Percentiles rank a stretch among this genome's conserved stretches.
Evolutionary conservation across 1,284 basidiomycete species (phyloP).

Genomic region (Xanthoconium separans): DNA sequence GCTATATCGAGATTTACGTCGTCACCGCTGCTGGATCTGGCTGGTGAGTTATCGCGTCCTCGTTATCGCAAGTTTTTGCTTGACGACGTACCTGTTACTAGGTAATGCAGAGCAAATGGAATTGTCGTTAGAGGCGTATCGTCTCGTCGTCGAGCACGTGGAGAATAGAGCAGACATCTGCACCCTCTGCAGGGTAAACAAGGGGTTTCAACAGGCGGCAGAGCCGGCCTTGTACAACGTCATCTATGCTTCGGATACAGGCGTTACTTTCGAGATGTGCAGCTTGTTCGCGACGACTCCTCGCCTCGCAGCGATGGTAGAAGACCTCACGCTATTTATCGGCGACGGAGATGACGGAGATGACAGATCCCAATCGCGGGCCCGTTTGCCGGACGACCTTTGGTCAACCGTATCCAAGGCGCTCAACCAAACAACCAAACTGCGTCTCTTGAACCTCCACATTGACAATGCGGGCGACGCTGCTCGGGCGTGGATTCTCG

Average conservation of each 20-base stretch:
- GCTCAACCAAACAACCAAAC: slow-evolving; percentile 41
- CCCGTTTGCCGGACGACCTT: slow-evolving; percentile 37
- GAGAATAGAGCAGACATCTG: slow-evolving; percentile 51
- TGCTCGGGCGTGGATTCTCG: slow-evolving; percentile 53
- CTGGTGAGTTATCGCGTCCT: slow-evolving; percentile 10
- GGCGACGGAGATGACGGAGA: slow-evolving; percentile 12
- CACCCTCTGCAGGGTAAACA: slow-evolving; percentile 55
- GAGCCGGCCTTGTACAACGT: slow-evolving; percentile 61
- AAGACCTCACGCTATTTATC: slow-evolving; percentile 50
- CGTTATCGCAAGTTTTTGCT: neutral
- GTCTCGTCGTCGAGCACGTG: slow-evolving; percentile 52
- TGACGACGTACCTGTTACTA: neutral
- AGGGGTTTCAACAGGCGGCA: slow-evolving; percentile 49
- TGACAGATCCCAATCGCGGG: neutral
- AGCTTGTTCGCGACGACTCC: slow-evolving; percentile 43
- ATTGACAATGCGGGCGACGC: slow-evolving; percentile 37
- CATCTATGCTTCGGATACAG: slow-evolving; percentile 43
- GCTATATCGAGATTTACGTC: neutral
- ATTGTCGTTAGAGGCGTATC: slow-evolving; percentile 55
- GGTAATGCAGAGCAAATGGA: slow-evolving; percentile 43
- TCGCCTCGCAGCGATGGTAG: slow-evolving; percentile 50
- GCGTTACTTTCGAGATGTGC: slow-evolving; percentile 43
- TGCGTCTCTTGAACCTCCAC: slow-evolving; percentile 51
- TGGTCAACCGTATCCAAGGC: slow-evolving; percentile 52
- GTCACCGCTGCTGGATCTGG: neutral